Evolutionary conservation across 1,284 basidiomycete species (phyloP).

Genomic region (Ganoderma leucocontextum): DNA sequence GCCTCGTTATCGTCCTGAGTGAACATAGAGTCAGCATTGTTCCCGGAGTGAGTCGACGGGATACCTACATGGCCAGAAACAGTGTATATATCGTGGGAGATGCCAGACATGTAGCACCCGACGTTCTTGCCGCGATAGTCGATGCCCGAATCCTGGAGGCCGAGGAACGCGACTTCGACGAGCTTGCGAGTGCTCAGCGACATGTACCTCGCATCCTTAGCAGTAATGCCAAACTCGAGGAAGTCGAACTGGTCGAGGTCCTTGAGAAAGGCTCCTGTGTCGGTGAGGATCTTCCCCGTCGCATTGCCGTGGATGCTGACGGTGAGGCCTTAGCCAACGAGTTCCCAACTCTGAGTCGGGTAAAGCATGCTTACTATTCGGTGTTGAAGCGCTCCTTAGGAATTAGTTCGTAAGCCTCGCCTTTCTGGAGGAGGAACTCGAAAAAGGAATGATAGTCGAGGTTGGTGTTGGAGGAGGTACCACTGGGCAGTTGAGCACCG

Average conservation of each 20-base stretch:
- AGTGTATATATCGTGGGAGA: constrained; percentile 22
- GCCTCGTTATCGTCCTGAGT: constrained; percentile 47
- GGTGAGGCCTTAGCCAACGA: constrained; percentile 1
- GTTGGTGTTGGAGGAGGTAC: constrained; percentile 38
- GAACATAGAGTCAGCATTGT: neutral
- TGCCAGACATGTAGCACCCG: constrained; percentile 49
- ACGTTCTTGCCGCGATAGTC: constrained; percentile 48
- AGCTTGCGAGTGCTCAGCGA: constrained; percentile 47
- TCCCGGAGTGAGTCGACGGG: neutral
- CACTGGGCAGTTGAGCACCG: constrained; percentile 49
- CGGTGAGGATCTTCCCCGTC: constrained; percentile 39
- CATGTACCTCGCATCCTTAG: constrained; percentile 48
- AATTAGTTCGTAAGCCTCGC: constrained; percentile 46
- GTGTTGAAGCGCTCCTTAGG: constrained; percentile 45
- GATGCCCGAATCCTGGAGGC: constrained; percentile 51
- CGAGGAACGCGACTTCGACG: constrained; percentile 48
- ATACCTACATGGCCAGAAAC: constrained; percentile 26
- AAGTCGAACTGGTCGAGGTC: constrained; percentile 47
- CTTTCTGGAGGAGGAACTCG: constrained; percentile 46
- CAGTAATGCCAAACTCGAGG: constrained; percentile 50
- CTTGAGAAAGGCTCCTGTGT: constrained; percentile 50
- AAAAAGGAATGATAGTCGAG: constrained; percentile 48
- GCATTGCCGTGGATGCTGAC: constrained; percentile 39
- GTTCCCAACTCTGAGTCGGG: neutral
- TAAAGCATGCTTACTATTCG: constrained; percentile 38